Evolutionary conservation across 345 rosid species (phyloP).

Genomic region (Atalantia buxifolia): DNA sequence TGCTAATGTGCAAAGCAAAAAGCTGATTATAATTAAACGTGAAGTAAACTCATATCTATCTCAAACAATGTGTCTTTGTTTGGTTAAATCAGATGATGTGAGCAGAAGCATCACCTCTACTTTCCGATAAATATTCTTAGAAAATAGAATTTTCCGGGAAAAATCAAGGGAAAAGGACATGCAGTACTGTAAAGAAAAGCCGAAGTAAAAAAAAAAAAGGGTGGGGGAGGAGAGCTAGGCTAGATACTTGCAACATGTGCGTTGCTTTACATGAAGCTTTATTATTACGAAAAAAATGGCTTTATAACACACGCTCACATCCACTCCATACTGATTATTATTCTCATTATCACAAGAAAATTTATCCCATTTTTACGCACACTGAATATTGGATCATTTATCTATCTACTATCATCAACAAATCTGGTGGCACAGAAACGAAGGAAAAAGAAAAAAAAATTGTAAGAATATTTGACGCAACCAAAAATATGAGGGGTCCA

Average conservation of each 20-base stretch:
- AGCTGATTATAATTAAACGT: neutral
- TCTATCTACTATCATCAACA: too few relatives aligned
- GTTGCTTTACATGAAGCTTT: conserved; percentile 8
- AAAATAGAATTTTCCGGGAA: neutral
- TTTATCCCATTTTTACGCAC: conserved; percentile 11
- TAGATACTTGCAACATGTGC: conserved; percentile 9
- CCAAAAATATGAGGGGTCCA: neutral
- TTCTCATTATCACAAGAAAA: conserved; percentile 12
- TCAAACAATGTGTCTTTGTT: neutral
- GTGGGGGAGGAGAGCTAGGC: neutral
- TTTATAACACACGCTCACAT: neutral
- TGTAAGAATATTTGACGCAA: conserved; percentile 17
- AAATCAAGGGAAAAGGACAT: neutral
- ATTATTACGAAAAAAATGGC: neutral
- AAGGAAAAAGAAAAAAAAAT: neutral
- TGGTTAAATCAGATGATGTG: neutral
- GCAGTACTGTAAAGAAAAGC: neutral
- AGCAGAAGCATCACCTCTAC: conserved; percentile 13
- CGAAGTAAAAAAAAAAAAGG: conserved; percentile 1
- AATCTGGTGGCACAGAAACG: conserved; percentile 24
- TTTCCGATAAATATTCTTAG: conserved; percentile 1
- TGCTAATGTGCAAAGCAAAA: neutral
- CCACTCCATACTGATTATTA: conserved; percentile 10
- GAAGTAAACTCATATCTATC: conserved; percentile 1
- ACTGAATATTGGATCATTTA: conserved; percentile 15